Base-by-base conservation (phyloP, 768 basidiomycete species). In the Auricularia heimuer region DNA sequence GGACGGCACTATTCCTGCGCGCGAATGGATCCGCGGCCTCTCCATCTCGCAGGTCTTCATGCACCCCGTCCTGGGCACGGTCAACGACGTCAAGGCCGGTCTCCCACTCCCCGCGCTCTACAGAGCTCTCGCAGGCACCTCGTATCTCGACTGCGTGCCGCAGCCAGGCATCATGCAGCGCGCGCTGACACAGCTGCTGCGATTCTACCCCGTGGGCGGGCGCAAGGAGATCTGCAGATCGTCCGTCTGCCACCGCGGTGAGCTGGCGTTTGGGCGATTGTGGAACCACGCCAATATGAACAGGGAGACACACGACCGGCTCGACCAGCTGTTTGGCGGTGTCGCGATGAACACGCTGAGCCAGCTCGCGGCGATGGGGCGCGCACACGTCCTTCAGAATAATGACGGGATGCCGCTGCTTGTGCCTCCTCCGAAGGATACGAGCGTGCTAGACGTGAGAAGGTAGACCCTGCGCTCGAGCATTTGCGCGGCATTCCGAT, bases 241-340 rank as follows among this genome's bases (percentile, higher is more conserved):
- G 16, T 16, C 47, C 4, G 35, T 29, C 24, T 64, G 63, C 37
- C 63, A 64, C 35, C 14, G 63, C 24, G 29, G 35, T 16, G 35
- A 36, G n/a, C 54, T 64, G 34, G 35, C 54, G 2, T 64, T 64
- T 36, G 63, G 63, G 11, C 63, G 63, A 3, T n/a, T 64, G 8
- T 64, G 63, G 63, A 42, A 18, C 4, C 63, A 64, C 45, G 54
- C 33, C 29, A 64, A 64, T 21, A n/a, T 64, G 21, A 54, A 64
- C 33, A n/a, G 24, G 7, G 63, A 35, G 54, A 35, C 54, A 51
- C 63, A 64, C 63, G 63, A 51, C 35, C 35, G 39, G 18, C 47
- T 64, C 45, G 47, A 64, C 63, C 33, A 64, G 47, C 12, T 54
- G 8, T 14, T 64, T 51, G 63, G 63, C 34, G 63, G 63, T 4